These are phyloP conservation scores for Lactarius tabidus DNA, from an alignment of 768 basidiomycete species.

Conservation along the genomic window DNA sequence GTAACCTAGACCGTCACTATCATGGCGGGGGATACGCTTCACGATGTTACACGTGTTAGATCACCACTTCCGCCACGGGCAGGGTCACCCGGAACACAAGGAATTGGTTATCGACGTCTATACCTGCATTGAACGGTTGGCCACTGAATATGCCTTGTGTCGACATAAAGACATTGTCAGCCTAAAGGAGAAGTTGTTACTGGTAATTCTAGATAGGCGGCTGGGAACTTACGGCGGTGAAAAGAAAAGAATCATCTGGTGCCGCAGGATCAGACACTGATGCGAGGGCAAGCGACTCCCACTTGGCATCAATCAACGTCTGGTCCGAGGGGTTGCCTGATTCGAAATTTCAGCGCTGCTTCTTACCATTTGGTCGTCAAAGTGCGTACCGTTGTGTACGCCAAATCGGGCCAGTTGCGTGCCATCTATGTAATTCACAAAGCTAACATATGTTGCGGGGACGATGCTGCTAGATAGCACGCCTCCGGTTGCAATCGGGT, in stretches of 20 bases:
- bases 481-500: constrained; percentile 50
- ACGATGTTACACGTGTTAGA: neutral
- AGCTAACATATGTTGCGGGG: constrained; percentile 52
- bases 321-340: constrained; percentile 46
- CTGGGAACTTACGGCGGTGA: constrained; percentile 44
- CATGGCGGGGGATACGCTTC: neutral
- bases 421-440: constrained; percentile 52
- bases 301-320: constrained; percentile 60
- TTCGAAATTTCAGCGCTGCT: neutral
- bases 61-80: constrained; percentile 32
- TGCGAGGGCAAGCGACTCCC: constrained; percentile 62
- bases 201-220: neutral
- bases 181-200: constrained; percentile 29
- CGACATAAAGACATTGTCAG: constrained; percentile 64
- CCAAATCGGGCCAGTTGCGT: constrained; percentile 57
- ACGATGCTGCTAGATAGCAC: constrained; percentile 43
- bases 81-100: constrained; percentile 60
- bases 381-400: constrained; percentile 50
- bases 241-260: constrained; percentile 67
- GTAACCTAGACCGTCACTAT: neutral
- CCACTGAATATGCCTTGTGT: constrained; percentile 50
- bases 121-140: constrained; percentile 47
- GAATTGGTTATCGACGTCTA: constrained; percentile 59
- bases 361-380: neutral
- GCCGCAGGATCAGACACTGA: constrained; percentile 45